Percentiles rank a stretch among this genome's conserved stretches.
These are phyloP conservation scores for Tetrapyrgos nigripes DNA, from an alignment of 1,284 basidiomycete species.

Conservation along the genomic window DNA sequence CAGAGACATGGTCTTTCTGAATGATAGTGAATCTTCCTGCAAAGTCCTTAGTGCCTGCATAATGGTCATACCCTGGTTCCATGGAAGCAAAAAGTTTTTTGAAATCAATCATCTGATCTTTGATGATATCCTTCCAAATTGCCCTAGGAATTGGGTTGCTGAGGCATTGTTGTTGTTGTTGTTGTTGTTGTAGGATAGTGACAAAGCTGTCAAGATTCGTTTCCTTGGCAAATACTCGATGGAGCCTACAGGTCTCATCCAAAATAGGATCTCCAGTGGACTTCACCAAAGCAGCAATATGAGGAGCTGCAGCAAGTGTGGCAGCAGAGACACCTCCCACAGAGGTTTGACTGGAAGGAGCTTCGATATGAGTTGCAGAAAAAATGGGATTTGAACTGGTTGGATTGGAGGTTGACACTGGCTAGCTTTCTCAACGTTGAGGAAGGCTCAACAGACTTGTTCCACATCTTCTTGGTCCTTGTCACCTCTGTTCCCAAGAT, in stretches of 20 bases:
- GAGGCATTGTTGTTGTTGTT: too few relatives aligned
- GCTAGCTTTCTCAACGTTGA: too few relatives aligned
- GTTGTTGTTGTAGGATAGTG: neutral
- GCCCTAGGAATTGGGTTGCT: neutral
- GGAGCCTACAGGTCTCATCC: neutral
- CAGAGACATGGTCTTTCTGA: neutral
- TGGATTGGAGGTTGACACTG: too few relatives aligned
- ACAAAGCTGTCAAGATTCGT: neutral
- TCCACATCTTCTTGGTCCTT: too few relatives aligned
- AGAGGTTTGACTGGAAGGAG: too few relatives aligned
- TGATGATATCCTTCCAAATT: neutral
- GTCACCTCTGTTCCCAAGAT: too few relatives aligned
- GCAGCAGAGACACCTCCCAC: too few relatives aligned
- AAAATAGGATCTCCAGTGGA: neutral
- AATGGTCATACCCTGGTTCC: neutral
- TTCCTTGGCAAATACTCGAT: neutral
- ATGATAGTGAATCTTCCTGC: neutral
- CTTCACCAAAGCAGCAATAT: neutral
- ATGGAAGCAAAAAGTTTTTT: neutral
- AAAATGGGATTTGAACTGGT: too few relatives aligned
- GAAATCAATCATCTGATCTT: neutral
- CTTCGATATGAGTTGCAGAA: too few relatives aligned
- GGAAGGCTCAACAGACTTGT: too few relatives aligned
- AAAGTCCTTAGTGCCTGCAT: neutral
- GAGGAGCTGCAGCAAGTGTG: neutral